These are phyloP conservation scores for Phytophthora lateralis DNA, from an alignment of 352 stramenopile species.

Conservation along the genomic window DNA sequence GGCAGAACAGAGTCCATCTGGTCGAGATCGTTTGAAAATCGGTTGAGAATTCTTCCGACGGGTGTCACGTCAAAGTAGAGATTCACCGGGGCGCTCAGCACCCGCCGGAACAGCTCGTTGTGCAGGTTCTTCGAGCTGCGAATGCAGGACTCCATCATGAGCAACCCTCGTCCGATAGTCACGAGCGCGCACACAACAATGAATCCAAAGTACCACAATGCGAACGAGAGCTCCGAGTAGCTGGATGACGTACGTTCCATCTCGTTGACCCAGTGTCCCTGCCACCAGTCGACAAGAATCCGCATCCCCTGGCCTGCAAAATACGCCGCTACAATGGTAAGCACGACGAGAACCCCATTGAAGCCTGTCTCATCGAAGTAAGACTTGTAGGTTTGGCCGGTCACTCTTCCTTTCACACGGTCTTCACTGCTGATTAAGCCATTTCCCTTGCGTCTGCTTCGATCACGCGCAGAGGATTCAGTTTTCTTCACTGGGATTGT, in stretches of 20 bases:
- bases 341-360: constrained; percentile 32
- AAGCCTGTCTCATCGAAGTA: constrained; percentile 46
- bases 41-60: constrained; percentile 53
- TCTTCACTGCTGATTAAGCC: constrained; percentile 35
- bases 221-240: constrained; percentile 45
- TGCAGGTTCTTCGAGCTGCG: constrained; percentile 37
- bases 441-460: constrained; percentile 8
- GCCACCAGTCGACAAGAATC: constrained; percentile 42
- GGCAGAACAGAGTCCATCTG: constrained; percentile 49
- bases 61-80: constrained; percentile 63
- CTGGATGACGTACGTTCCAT: constrained; percentile 24
- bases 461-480: neutral
- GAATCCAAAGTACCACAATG: constrained; percentile 47
- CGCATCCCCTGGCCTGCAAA: constrained; percentile 24
- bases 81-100: constrained; percentile 48
- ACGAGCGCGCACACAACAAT: constrained; percentile 32
- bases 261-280: constrained; percentile 39
- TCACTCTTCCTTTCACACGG: constrained; percentile 34
- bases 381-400: constrained; percentile 29
- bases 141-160: constrained; percentile 38
- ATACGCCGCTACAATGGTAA: constrained; percentile 24
- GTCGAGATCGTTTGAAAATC: constrained; percentile 57
- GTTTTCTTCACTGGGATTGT: constrained; percentile 1
- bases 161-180: constrained; percentile 27
- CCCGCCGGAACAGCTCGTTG: constrained; percentile 41